phyloP scores from a whole-genome alignment of 1,139 yeast species.

The Nadsonia commutata region DNA sequence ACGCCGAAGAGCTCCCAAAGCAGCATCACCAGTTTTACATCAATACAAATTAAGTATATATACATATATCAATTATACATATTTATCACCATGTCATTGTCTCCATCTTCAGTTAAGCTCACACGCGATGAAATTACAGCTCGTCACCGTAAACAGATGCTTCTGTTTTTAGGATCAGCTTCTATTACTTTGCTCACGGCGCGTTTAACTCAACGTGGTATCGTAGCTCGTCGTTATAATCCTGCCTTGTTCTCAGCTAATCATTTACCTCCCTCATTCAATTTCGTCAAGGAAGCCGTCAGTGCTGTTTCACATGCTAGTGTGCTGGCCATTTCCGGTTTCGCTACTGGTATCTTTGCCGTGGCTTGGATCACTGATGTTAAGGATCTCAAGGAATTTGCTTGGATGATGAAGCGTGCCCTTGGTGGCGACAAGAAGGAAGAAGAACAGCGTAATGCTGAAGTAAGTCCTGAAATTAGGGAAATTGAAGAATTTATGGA shows the following conservation, averaged over 20 bases:
- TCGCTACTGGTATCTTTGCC: constrained; percentile 62
- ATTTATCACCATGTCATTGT: not conserved
- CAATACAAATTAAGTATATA: constrained; percentile 2
- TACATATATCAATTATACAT: constrained; percentile 1
- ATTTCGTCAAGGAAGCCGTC: constrained; percentile 71
- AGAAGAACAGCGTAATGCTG: constrained; percentile 32
- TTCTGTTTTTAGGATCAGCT: constrained; percentile 58
- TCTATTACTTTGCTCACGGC: constrained; percentile 58
- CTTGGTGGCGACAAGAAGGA: constrained; percentile 60
- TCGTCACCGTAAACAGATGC: constrained; percentile 58
- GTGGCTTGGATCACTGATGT: constrained; percentile 71
- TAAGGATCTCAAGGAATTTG: constrained; percentile 53
- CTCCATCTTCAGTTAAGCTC: constrained; percentile 2
- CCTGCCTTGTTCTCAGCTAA: constrained; percentile 78
- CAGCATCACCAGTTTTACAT: constrained; percentile 4
- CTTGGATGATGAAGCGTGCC: constrained; percentile 46
- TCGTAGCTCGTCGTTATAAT: constrained; percentile 47
- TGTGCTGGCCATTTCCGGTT: constrained; percentile 53
- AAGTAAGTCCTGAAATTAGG: constrained; percentile 55
- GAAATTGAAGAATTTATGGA: constrained; percentile 36
- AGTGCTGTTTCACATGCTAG: constrained; percentile 79
- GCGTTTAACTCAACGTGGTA: constrained; percentile 60
- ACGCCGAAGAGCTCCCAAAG: too few relatives aligned
- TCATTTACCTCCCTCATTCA: constrained; percentile 72
- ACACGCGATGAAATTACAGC: constrained; percentile 6